Conservation (phyloP, 1,139 yeast genomes). For the Suhomyces terraborum region DNA sequence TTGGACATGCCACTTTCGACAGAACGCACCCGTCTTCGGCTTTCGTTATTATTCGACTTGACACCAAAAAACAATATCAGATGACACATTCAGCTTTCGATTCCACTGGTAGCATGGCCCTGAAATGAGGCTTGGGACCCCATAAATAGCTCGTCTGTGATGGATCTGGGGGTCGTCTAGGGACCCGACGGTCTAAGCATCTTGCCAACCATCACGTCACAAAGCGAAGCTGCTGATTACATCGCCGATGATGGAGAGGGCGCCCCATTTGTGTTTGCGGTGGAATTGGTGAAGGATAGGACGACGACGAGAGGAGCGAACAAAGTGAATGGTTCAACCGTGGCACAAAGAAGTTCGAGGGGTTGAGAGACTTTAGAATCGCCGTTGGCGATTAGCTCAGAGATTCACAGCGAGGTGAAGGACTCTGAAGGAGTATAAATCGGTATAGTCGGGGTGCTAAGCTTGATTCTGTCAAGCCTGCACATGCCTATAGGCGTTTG, state of each 20-base stretch:
- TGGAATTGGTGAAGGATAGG: too few relatives aligned
- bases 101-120: neutral
- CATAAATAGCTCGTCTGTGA: neutral
- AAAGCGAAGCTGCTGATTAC: neutral
- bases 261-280: too few relatives aligned
- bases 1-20: too few relatives aligned
- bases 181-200: neutral
- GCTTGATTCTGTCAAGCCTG: neutral
- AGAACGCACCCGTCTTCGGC: too few relatives aligned
- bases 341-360: too few relatives aligned
- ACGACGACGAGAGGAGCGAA: too few relatives aligned
- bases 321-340: too few relatives aligned
- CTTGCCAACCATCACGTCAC: neutral
- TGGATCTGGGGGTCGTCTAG: neutral
- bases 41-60: neutral
- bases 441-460: neutral
- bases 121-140: neutral
- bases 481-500: neutral
- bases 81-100: neutral
- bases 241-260: neutral
- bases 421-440: too few relatives aligned
- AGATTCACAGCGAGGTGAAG: too few relatives aligned
- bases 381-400: constrained; percentile 2
- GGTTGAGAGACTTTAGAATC: too few relatives aligned
- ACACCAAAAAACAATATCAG: neutral